A percentile compares a stretch with the other conserved stretches of the same genome.
phyloP scores from a whole-genome alignment of 768 basidiomycete species.

The Psilocybe cyanescens region DNA sequence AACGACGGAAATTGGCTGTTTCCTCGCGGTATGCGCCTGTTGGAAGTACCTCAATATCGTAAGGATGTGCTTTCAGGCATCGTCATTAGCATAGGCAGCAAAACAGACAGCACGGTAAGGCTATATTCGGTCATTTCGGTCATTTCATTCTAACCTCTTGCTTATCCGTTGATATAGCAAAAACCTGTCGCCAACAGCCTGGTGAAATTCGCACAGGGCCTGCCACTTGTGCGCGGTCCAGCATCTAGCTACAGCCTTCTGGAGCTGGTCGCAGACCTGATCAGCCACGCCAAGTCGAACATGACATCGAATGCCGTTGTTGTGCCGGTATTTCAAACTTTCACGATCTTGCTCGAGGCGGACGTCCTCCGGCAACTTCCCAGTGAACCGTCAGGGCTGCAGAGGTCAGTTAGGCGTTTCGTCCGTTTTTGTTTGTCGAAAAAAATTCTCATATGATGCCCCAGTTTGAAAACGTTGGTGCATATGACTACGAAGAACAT shows the following conservation, averaged over 20 bases:
- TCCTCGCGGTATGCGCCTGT: constrained; percentile 68
- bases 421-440: constrained; percentile 34
- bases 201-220: constrained; percentile 53
- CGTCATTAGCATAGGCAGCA: constrained; percentile 80
- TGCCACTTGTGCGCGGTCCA: constrained; percentile 44
- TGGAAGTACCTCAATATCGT: constrained; percentile 68
- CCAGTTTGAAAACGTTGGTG: constrained; percentile 59
- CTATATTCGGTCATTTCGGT: neutral
- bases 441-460: constrained; percentile 9
- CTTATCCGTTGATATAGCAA: constrained; percentile 49
- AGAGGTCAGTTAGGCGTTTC: constrained; percentile 58
- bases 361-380: constrained; percentile 58
- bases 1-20: constrained; percentile 77
- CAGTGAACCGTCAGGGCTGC: constrained; percentile 47
- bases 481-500: constrained; percentile 64
- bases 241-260: constrained; percentile 47
- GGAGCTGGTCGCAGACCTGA: constrained; percentile 60
- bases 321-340: constrained; percentile 80
- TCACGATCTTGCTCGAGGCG: constrained; percentile 73
- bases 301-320: constrained; percentile 70
- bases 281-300: constrained; percentile 55
- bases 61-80: constrained; percentile 67
- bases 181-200: constrained; percentile 68
- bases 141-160: constrained; percentile 11
- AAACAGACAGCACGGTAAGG: constrained; percentile 83